phyloP scores from a whole-genome alignment of 2,329 filamentous ascomycete species.

The Akanthomyces muscarius region DNA sequence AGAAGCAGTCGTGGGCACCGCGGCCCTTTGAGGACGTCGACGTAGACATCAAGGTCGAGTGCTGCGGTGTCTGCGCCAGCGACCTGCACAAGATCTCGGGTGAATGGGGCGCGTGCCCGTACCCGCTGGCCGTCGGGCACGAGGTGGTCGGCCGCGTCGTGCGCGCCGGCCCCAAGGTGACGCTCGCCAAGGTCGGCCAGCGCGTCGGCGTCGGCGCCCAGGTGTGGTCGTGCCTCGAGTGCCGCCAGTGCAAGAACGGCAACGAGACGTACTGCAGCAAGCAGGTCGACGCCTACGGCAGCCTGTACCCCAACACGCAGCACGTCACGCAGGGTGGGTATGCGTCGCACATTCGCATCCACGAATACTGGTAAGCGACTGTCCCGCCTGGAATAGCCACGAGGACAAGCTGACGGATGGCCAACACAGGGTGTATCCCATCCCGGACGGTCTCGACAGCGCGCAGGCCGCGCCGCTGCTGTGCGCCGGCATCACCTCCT shows the following conservation, averaged over 20 bases:
- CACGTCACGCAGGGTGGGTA: slow-evolving; percentile 58
- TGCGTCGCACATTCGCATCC: slow-evolving; percentile 61
- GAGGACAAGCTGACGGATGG: background rate
- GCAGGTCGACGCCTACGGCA: slow-evolving; percentile 57
- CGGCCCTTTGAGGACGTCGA: slow-evolving; percentile 86
- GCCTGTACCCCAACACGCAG: slow-evolving; percentile 51
- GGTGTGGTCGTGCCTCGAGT: slow-evolving; percentile 60
- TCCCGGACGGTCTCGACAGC: slow-evolving; percentile 66
- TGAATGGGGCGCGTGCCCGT: slow-evolving; percentile 61
- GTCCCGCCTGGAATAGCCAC: background rate
- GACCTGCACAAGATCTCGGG: slow-evolving; percentile 68
- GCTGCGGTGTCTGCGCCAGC: slow-evolving; percentile 71
- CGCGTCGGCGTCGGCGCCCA: slow-evolving; percentile 68
- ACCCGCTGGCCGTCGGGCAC: slow-evolving; percentile 65
- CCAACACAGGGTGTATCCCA: slow-evolving; percentile 56
- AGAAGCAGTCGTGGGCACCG: slow-evolving; percentile 72
- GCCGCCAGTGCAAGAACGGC: slow-evolving; percentile 60
- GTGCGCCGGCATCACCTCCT: slow-evolving; percentile 79
- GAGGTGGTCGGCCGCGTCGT: slow-evolving; percentile 69
- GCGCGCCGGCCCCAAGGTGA: slow-evolving; percentile 63
- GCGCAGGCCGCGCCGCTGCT: slow-evolving; percentile 72
- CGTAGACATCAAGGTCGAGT: slow-evolving; percentile 81
- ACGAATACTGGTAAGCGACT: slow-evolving; percentile 62
- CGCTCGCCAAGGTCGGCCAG: slow-evolving; percentile 48
- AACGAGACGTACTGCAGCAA: slow-evolving; percentile 67